These are phyloP conservation scores for Lathyrus tuberosus DNA, from an alignment of 306 rosid species.

Conservation along the genomic window DNA sequence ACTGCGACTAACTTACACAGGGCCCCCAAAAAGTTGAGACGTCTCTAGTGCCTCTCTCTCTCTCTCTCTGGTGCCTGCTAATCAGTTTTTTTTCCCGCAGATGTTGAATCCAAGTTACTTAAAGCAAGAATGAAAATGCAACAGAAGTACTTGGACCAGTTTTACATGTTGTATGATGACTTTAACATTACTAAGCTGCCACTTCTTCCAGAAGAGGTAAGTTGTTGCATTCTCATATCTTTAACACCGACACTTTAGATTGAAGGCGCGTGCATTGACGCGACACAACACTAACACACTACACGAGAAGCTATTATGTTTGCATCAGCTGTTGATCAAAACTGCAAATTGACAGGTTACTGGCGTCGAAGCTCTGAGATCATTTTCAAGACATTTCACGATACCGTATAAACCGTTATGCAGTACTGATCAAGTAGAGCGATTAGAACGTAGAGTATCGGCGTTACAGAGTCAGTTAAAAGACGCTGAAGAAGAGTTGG, in stretches of 20 bases:
- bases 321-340: conserved; percentile 21
- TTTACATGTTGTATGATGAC: conserved; percentile 96
- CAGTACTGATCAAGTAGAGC: conserved; percentile 56
- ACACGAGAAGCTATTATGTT: background rate
- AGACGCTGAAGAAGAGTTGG: conserved; percentile 75
- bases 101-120: conserved; percentile 82
- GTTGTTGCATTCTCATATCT: conserved; percentile 23
- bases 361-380: conserved; percentile 77
- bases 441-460: conserved; percentile 63
- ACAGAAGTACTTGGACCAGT: conserved; percentile 87
- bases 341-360: conserved; percentile 68
- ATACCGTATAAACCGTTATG: conserved; percentile 59
- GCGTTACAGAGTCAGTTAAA: conserved; percentile 57
- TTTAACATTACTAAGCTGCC: conserved; percentile 92
- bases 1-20: too few species aligned
- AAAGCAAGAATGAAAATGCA: conserved; percentile 99
- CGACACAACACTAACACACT: too few species aligned
- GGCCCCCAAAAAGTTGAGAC: too few species aligned
- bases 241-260: too few species aligned
- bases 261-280: too few species aligned
- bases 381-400: conserved; percentile 68
- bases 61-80: too few species aligned
- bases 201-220: conserved; percentile 93
- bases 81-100: conserved; percentile 45
- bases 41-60: too few species aligned